A percentile compares a stretch with the other conserved stretches of the same genome.
Evolutionary conservation across 768 basidiomycete species (phyloP).

Genomic region (Auriscalpium orientale): DNA sequence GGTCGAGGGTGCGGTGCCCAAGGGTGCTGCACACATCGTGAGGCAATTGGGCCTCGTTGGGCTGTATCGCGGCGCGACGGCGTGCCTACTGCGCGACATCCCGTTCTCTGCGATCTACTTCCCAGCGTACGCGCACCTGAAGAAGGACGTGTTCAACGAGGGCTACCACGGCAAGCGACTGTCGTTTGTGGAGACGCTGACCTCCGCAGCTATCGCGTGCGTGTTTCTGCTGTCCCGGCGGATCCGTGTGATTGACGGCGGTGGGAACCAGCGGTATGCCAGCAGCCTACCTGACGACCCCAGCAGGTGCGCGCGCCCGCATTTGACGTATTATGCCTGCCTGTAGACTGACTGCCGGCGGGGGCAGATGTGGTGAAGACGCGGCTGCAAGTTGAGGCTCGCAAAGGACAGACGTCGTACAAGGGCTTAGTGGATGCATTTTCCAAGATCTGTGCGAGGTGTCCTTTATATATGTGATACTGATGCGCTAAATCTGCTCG

Average conservation of each 20-base stretch:
- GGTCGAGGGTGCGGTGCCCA: constrained; percentile 68
- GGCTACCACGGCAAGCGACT: constrained; percentile 93
- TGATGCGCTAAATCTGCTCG: not conserved
- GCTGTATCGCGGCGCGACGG: constrained; percentile 87
- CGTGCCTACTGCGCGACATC: constrained; percentile 91
- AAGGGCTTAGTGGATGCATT: constrained; percentile 88
- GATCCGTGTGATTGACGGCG: constrained; percentile 2
- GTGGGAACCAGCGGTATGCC: constrained; percentile 80
- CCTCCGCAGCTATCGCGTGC: constrained; percentile 75
- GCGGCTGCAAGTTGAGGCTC: constrained; percentile 86
- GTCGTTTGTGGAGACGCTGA: constrained; percentile 82
- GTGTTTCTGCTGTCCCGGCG: constrained; percentile 22
- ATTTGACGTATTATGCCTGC: not conserved
- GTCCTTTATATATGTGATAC: not conserved
- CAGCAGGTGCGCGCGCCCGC: constrained; percentile 53
- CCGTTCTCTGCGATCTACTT: constrained; percentile 96
- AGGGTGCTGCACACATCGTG: constrained; percentile 89
- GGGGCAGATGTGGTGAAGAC: constrained; percentile 92
- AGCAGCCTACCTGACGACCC: constrained; percentile 88
- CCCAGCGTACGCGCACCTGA: constrained; percentile 80
- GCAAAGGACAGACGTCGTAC: constrained; percentile 86
- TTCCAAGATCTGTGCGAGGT: constrained; percentile 71
- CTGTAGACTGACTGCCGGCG: constrained; percentile 9
- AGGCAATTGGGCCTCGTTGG: constrained; percentile 89
- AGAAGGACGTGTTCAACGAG: constrained; percentile 92